Percentiles rank a stretch among this genome's conserved stretches.
These are phyloP conservation scores for Acanthochlamys bracteata DNA, from an alignment of 106 monocot species.

Conservation along the genomic window DNA sequence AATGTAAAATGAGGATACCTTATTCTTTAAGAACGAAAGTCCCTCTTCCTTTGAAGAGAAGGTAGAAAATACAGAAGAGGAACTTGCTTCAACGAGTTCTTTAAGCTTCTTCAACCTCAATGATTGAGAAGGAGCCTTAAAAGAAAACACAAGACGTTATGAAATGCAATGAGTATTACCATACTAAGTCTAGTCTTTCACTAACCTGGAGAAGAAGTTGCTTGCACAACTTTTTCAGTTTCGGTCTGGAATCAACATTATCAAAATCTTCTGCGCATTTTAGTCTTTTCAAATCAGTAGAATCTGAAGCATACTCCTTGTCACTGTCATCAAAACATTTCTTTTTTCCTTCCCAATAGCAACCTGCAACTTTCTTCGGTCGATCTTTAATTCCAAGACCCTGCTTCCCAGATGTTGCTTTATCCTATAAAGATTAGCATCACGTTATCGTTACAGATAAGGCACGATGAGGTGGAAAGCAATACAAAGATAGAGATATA, in stretches of 20 bases:
- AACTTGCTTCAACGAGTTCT: conserved; percentile 48
- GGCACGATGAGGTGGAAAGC: too few species aligned
- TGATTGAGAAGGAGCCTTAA: conserved; percentile 59
- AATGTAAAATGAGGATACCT: too few species aligned
- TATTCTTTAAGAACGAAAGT: conserved; percentile 60
- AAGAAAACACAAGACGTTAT: conserved; percentile 10
- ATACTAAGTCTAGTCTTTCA: neutral
- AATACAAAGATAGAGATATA: too few species aligned
- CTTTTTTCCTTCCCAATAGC: conserved; percentile 68
- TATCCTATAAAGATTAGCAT: conserved; percentile 64
- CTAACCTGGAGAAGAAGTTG: conserved; percentile 66
- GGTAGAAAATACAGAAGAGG: conserved; percentile 33
- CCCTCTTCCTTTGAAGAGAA: conserved; percentile 68
- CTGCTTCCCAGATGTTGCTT: conserved; percentile 92
- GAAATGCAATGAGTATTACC: neutral
- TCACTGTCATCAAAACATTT: conserved; percentile 49
- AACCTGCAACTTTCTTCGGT: conserved; percentile 85
- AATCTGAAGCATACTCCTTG: conserved; percentile 39
- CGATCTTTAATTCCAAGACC: conserved; percentile 82
- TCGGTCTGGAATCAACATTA: conserved; percentile 32
- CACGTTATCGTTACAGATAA: too few species aligned
- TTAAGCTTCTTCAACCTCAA: conserved; percentile 84
- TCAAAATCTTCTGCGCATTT: conserved; percentile 21
- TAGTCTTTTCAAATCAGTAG: conserved; percentile 25
- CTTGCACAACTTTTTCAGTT: conserved; percentile 75